phyloP scores from a whole-genome alignment of 768 basidiomycete genomes.

The Phanerochaete sordida region DNA sequence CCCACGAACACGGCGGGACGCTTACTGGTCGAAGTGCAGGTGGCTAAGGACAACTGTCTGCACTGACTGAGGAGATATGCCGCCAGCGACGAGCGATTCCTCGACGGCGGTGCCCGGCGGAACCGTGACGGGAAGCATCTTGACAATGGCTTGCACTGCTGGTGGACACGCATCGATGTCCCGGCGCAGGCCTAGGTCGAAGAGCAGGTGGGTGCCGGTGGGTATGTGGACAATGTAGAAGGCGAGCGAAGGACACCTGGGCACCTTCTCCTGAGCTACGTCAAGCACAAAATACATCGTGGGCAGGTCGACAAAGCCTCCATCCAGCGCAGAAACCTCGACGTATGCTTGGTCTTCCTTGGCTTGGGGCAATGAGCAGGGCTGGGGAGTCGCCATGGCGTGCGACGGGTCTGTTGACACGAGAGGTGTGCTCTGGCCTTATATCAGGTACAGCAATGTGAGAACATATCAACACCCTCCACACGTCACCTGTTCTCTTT shows the following conservation, averaged over 20 bases:
- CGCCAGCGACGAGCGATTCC: conserved; percentile 50
- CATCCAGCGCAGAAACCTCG: conserved; percentile 53
- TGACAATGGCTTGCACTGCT: conserved; percentile 5
- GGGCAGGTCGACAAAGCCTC: conserved; percentile 39
- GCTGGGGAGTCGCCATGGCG: no score
- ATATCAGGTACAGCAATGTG: no score
- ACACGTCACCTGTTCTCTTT: no score
- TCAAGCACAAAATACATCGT: conserved; percentile 33
- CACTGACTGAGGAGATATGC: conserved; percentile 39
- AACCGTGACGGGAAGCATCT: conserved; percentile 46
- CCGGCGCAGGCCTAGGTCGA: conserved; percentile 56
- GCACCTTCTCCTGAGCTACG: conserved; percentile 12
- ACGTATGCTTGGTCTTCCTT: conserved; percentile 44
- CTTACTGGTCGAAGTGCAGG: conserved; percentile 45
- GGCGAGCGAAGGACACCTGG: conserved; percentile 39
- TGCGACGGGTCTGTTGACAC: no score
- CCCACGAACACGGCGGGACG: neutral
- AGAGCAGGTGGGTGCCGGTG: conserved; percentile 33
- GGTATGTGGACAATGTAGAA: conserved; percentile 51
- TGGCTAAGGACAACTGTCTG: conserved; percentile 44
- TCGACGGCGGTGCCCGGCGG: conserved; percentile 26
- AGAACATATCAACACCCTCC: no score
- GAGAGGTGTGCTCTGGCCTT: no score
- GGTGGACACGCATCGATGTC: conserved; percentile 12
- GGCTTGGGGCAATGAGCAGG: conserved; percentile 34